Evolutionary conservation across 1,284 basidiomycete species (phyloP).

Genomic region (Apiotrichum brassicae): DNA sequence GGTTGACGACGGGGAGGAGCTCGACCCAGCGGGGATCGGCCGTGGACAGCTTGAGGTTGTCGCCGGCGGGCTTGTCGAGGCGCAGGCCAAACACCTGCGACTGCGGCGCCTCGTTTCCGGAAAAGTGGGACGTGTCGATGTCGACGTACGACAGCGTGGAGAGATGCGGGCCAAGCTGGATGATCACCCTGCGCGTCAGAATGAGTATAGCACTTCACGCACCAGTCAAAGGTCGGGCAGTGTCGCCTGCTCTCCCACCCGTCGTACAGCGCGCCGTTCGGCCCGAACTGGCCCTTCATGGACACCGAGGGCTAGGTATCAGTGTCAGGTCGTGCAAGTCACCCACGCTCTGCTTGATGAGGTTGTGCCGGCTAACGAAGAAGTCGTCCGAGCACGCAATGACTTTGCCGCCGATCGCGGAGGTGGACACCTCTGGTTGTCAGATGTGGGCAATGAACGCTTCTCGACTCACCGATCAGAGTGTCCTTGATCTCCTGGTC

Average conservation of each 20-base stretch:
- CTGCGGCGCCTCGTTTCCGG: constrained; percentile 86
- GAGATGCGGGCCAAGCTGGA: constrained; percentile 70
- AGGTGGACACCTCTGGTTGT: constrained; percentile 74
- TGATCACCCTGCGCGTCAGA: constrained; percentile 72
- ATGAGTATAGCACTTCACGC: constrained; percentile 24
- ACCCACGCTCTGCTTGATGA: constrained; percentile 72
- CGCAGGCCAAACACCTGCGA: constrained; percentile 63
- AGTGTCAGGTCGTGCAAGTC: not conserved
- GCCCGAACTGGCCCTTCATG: constrained; percentile 89
- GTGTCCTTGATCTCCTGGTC: no score
- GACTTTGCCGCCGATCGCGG: constrained; percentile 71
- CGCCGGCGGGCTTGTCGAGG: constrained; percentile 45
- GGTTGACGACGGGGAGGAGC: constrained; percentile 63
- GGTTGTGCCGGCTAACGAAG: constrained; percentile 79
- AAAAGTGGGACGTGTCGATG: constrained; percentile 93
- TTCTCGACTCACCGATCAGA: no score
- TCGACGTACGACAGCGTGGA: constrained; percentile 80
- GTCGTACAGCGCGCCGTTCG: constrained; percentile 87
- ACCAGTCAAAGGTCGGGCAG: constrained; percentile 87
- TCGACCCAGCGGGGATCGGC: constrained; percentile 57
- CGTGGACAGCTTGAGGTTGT: constrained; percentile 25
- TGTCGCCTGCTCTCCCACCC: constrained; percentile 93
- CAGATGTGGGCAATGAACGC: no score
- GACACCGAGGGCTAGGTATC: constrained; percentile 57
- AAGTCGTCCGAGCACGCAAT: constrained; percentile 86